A percentile compares a stretch with the other conserved stretches of the same genome.
Evolutionary conservation across 345 rosid genomes (phyloP).

Genomic region (Theobroma cacao): DNA sequence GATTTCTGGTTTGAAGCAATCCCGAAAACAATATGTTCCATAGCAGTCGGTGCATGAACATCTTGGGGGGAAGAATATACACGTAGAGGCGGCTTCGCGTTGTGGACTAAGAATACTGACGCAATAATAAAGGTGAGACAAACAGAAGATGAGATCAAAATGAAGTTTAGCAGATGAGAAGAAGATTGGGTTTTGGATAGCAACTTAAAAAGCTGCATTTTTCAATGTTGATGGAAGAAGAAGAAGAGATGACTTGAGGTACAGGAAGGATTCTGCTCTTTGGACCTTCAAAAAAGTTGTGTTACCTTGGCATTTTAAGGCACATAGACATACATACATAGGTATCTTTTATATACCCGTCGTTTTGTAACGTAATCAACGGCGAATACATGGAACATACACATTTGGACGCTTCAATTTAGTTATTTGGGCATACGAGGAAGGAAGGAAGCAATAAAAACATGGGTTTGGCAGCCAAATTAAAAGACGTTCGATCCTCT

Average conservation of each 20-base stretch:
- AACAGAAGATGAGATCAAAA: conserved; percentile 37
- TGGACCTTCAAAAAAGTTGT: background rate
- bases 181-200: conserved; percentile 32
- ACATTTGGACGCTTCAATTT: background rate
- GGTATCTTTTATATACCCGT: background rate
- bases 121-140: conserved; percentile 43
- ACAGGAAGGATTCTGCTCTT: background rate
- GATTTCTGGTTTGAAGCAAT: conserved; percentile 52
- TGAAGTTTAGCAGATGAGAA: conserved; percentile 34
- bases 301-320: background rate
- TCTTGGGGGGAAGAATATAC: conserved; percentile 24
- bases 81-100: conserved; percentile 26
- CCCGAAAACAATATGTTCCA: conserved; percentile 68
- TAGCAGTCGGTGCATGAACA: conserved; percentile 29
- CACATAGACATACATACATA: background rate
- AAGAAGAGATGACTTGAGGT: background rate
- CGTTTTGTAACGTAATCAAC: background rate
- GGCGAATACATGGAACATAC: background rate
- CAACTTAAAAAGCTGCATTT: conserved; percentile 38
- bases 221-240: background rate
- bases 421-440: background rate
- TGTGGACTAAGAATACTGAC: conserved; percentile 38
- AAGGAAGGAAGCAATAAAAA: background rate
- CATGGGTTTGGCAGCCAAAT: conserved; percentile 5
- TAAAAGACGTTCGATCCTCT: background rate